These are phyloP conservation scores for Cryphonectria nitschkei DNA, from an alignment of 2,329 filamentous ascomycete species.

Conservation along the genomic window DNA sequence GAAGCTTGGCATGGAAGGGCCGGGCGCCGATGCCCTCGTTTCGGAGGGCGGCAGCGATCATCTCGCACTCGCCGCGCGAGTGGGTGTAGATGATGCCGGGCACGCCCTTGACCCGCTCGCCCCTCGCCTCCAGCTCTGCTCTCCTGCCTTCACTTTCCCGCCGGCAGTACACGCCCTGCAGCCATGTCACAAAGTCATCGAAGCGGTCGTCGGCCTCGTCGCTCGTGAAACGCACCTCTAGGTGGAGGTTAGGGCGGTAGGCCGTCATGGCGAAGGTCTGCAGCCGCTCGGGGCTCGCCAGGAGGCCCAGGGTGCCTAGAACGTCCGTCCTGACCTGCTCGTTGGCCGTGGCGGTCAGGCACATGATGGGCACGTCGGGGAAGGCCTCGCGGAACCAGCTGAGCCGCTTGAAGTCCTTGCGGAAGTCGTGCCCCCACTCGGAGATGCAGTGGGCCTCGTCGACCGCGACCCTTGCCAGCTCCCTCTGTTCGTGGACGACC, in stretches of 20 bases:
- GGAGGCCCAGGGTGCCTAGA: constrained; percentile 72
- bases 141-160: constrained; percentile 63
- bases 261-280: constrained; percentile 83
- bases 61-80: constrained; percentile 75
- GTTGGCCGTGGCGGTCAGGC: constrained; percentile 90
- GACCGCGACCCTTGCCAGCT: constrained; percentile 85
- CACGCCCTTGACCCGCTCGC: constrained; percentile 65
- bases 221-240: constrained; percentile 83
- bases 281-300: constrained; percentile 59
- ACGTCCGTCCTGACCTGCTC: constrained; percentile 80
- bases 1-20: constrained; percentile 72
- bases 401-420: constrained; percentile 86
- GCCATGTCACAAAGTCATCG: constrained; percentile 75
- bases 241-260: constrained; percentile 82
- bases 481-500: constrained; percentile 75
- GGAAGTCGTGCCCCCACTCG: constrained; percentile 97
- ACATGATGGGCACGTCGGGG: constrained; percentile 87
- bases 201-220: constrained; percentile 75
- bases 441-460: constrained; percentile 98
- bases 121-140: constrained; percentile 57
- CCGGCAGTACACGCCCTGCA: constrained; percentile 72
- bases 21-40: constrained; percentile 73
- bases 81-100: constrained; percentile 82
- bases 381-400: constrained; percentile 84
- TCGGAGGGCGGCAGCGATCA: constrained; percentile 66